Base-by-base conservation (phyloP, 768 basidiomycete species). In the Artomyces pyxidatus region DNA sequence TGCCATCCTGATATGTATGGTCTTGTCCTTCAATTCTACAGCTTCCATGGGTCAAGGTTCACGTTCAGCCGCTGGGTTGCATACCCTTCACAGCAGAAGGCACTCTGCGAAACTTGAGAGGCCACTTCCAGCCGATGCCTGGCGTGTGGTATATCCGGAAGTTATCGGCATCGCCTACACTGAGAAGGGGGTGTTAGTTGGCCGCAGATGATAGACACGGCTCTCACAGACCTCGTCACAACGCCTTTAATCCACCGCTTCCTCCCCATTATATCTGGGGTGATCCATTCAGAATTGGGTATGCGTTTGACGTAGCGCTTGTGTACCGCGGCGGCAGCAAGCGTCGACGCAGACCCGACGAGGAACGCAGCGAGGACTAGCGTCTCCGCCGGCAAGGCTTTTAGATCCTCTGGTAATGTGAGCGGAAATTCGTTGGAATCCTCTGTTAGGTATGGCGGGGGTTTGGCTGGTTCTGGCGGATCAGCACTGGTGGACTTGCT, bases 121-220 rank as follows among this genome's bases (percentile, higher is more conserved):
- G 88, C 74, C 80, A 86, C 42, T 72, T 69, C 71, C 83, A 90
- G 28, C 88, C 85, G 23, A 88, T 61, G 0, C 76, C 73, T 0
- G 94, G 93, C 0, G 83, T 92, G 60, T 98, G 94, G 57, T 81
- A 96, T 26, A 98, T 43, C 23, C 87, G 71, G 63, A 95, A 93
- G 60, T 90, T 90, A 65, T 97, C 94, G 11, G 76, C 81, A 59
- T 93, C 90, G 3, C 87, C 87, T 45, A 91, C 89, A 52, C 88
- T 89, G 52, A 37, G 32, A 52, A 14, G 38, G 37, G 35, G 28
- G 30, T 42, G 21, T 16, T 23, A 32, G 26, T 21, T 19, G 17
- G 40, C 16, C 28, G 26, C 7, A 40, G 38, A 6, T 17, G 29
- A 12, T 16, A 6, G 14, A 22, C n/a, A 10, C 16, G 4, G 7